These are phyloP conservation scores for Leccinum insolens DNA, from an alignment of 1,284 basidiomycete species.

Conservation along the genomic window DNA sequence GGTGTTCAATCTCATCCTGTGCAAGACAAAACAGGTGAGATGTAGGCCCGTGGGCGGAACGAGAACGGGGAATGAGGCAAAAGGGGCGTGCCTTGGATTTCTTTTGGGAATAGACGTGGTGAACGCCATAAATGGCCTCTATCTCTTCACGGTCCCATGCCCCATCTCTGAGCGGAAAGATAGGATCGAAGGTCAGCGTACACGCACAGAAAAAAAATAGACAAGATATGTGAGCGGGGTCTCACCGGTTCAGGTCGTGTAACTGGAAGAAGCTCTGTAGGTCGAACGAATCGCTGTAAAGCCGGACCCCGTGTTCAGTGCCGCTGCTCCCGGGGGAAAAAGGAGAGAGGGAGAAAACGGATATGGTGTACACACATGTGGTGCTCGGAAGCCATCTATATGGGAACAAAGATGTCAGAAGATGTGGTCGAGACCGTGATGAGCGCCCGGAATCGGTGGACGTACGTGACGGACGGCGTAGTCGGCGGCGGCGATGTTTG, in stretches of 20 bases:
- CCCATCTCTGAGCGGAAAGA: slow-evolving; percentile 53
- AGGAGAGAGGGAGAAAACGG: slow-evolving; percentile 9
- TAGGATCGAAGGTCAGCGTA: not conserved
- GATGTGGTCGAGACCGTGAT: not conserved
- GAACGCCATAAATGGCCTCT: slow-evolving; percentile 92
- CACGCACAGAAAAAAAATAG: not conserved
- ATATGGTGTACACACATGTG: slow-evolving; percentile 64
- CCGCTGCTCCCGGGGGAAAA: not conserved
- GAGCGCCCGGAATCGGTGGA: slow-evolving; percentile 17
- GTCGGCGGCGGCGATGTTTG: slow-evolving; percentile 31
- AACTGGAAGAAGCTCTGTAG: slow-evolving; percentile 82
- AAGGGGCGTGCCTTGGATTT: slow-evolving; percentile 62
- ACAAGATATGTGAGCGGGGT: slow-evolving; percentile 10
- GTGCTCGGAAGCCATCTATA: slow-evolving; percentile 81
- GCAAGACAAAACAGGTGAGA: not conserved
- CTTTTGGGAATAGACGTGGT: slow-evolving; percentile 91
- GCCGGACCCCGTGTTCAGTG: slow-evolving; percentile 7
- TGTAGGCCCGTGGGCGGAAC: not conserved
- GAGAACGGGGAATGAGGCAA: not conserved
- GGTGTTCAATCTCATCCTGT: slow-evolving; percentile 78
- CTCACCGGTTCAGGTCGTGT: slow-evolving; percentile 87
- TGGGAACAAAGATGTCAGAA: slow-evolving; percentile 22
- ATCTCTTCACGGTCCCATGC: slow-evolving; percentile 82
- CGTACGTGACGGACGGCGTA: slow-evolving; percentile 59
- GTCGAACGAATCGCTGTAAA: slow-evolving; percentile 74